These are phyloP conservation scores for Kuraishia ogatae DNA, from an alignment of 805 yeast genomes.

Conservation along the genomic window DNA sequence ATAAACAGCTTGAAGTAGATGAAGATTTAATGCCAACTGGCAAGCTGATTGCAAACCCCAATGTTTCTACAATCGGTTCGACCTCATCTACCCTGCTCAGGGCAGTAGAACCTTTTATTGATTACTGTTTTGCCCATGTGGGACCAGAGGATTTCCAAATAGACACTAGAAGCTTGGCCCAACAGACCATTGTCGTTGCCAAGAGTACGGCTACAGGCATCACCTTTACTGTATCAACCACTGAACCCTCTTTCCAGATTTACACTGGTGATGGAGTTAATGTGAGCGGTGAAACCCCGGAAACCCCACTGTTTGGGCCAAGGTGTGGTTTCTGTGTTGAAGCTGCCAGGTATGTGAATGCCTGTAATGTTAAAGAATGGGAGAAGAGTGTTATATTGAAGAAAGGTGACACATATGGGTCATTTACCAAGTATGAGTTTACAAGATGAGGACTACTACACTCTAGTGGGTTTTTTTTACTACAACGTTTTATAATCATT, in stretches of 20 bases:
- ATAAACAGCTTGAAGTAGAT: constrained; percentile 33
- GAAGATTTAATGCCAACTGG: constrained; percentile 38
- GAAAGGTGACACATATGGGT: constrained; percentile 46
- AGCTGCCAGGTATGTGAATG: constrained; percentile 50
- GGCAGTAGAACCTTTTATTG: constrained; percentile 23
- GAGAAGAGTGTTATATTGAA: constrained; percentile 32
- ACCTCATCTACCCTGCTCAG: constrained; percentile 8
- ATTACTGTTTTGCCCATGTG: constrained; percentile 37
- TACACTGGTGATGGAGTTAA: constrained; percentile 51
- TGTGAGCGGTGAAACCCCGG: constrained; percentile 10
- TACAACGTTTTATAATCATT: too few species aligned
- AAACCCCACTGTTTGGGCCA: constrained; percentile 16
- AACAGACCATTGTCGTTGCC: constrained; percentile 32
- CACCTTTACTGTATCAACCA: constrained; percentile 35
- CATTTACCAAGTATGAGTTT: constrained; percentile 27
- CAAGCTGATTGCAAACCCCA: constrained; percentile 18
- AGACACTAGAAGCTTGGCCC: constrained; percentile 37
- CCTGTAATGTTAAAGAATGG: constrained; percentile 41
- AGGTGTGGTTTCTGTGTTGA: constrained; percentile 55
- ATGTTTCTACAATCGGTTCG: constrained; percentile 17
- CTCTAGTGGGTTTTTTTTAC: too few species aligned
- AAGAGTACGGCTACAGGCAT: constrained; percentile 33
- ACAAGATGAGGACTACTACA: too few species aligned
- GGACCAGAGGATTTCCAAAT: constrained; percentile 13
- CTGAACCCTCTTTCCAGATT: constrained; percentile 61